Evolutionary conservation across 1,284 basidiomycete species (phyloP), one percentile per base, ranked within the genome.

Genomic region (Trichosporon coremiiforme): DNA sequence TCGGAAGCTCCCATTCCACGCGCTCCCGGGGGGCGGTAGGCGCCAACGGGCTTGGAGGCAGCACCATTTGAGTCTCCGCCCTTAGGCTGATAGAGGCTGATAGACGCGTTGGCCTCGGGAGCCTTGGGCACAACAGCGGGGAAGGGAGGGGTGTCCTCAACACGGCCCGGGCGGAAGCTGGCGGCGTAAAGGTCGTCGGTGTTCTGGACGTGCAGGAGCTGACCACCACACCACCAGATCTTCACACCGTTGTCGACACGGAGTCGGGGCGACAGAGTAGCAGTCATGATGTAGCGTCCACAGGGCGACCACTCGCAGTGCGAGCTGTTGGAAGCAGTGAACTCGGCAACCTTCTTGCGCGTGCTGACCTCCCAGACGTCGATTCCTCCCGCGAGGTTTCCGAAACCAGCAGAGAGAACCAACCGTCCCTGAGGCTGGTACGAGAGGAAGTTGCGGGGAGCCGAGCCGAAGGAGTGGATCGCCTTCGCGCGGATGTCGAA

Each of bases 181-280:
- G 89, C 83, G 87, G 98, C 69, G 89, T 98, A 75, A 89, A 95
- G 57, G 87, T 96, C 79, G 89, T 96, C 79, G 90, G 95, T 86
- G 85, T 92, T 80, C 86, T 90, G 81, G 89, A 95, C 83, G 90
- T 95, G 80, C 87, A 98, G 82, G 25, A 99, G 88, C 5, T 90
- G 86, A 9, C 96, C 95, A 0, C 90, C 89, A 82, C 92, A 95
- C 83, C 98, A 95, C 92, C 92, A 98, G 71, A 99, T 87, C 84
- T 94, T 95, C 82, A 98, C 90, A 1, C 96, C 94, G 78, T 98
- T 98, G 85, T 99, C 96, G 67, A 99, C 97, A 50, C 97, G 90
- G 67, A 99, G 85, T 36, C 97, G 89, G 0, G 97, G 96, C 17
- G 92, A 95, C 35, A 98, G 88, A 0, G 94, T 98, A 1, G 95